Evolutionary conservation across 2,329 filamentous ascomycete species (phyloP).

Genomic region (Fusarium buharicum): DNA sequence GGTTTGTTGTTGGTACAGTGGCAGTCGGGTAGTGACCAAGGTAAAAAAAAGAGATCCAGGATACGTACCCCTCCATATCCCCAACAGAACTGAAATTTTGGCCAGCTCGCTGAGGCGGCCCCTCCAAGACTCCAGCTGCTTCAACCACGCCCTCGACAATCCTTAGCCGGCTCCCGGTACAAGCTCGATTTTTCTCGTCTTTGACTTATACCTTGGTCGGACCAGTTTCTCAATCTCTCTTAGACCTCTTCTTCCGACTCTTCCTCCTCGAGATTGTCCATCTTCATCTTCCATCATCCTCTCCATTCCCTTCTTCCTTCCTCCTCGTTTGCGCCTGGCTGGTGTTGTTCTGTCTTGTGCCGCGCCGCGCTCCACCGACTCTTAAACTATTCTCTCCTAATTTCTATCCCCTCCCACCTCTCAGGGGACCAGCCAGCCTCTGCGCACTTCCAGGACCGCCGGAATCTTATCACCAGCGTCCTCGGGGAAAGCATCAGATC

Average conservation of each 20-base stretch:
- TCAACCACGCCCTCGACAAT: slow-evolving; percentile 40
- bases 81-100: slow-evolving; percentile 57
- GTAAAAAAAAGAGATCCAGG: slow-evolving; percentile 36
- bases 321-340: slow-evolving; percentile 43
- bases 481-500: slow-evolving; percentile 44
- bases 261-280: slow-evolving; percentile 45
- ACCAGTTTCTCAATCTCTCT: slow-evolving; percentile 41
- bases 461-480: slow-evolving; percentile 43
- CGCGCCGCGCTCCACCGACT: slow-evolving; percentile 42
- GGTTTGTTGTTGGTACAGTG: slow-evolving; percentile 19
- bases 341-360: slow-evolving; percentile 45
- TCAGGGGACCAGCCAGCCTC: slow-evolving; percentile 46
- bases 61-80: slow-evolving; percentile 51
- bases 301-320: slow-evolving; percentile 35
- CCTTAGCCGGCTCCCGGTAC: slow-evolving; percentile 36
- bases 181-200: slow-evolving; percentile 43
- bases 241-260: slow-evolving; percentile 42
- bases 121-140: slow-evolving; percentile 43
- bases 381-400: slow-evolving; percentile 43
- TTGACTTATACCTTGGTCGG: slow-evolving; percentile 47
- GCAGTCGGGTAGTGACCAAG: neutral
- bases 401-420: slow-evolving; percentile 44
- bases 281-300: slow-evolving; percentile 38
- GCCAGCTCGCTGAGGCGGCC: slow-evolving; percentile 44
- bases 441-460: slow-evolving; percentile 43